Evolutionary conservation across 371 early-diverging fungal genomes (phyloP), one percentile per base, ranked within the genome.

Genomic region (Rhizopus delemar): DNA sequence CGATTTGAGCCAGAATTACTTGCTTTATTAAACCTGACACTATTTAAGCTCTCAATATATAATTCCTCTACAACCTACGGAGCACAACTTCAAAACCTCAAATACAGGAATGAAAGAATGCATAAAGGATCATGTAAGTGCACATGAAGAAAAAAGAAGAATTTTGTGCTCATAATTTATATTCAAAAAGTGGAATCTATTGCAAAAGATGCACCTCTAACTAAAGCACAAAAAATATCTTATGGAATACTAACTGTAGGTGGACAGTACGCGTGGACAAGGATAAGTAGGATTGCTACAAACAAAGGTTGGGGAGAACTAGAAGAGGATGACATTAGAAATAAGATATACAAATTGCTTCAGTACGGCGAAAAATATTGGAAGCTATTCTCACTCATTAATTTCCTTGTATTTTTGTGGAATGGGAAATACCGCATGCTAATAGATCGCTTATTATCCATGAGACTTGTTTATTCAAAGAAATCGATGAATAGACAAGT

Each of bases 401-500:
- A 95, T 71, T 91, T 95, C 65, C 65, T 94, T 48, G 82, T 88
- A 5, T 95, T 94, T 65, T 71, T 95, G 41, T 86, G 84, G 51
- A 86, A 87, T 32, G 95, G 95, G 57, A 90, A 85, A 56, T 94
- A 91, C 68, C 86, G 90, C 39, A 81, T 89, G 3, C 51, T 93
- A 5, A 57, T 90, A 22, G 95, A 94, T 60, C 89, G 94, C 0
- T 22, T 90, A 9, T 77, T 96, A 41, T 81, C 85, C 0, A 86
- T 95, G 91, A 80, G 93, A 33, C 77, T 94, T 22, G 93, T 94
- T 6, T 91, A 91, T 67, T 82, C 84, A 11, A 84, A 88, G 46
- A 87, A 89, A 43, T 88, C 89, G 31, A 74, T 89, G 59, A 77
- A 86, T 49, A 85, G 93, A 46, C 84, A 86, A 62, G 88, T 95